Evolutionary conservation across 78 protist species (phyloP).

Genomic region (Emiliania huxleyi): DNA sequence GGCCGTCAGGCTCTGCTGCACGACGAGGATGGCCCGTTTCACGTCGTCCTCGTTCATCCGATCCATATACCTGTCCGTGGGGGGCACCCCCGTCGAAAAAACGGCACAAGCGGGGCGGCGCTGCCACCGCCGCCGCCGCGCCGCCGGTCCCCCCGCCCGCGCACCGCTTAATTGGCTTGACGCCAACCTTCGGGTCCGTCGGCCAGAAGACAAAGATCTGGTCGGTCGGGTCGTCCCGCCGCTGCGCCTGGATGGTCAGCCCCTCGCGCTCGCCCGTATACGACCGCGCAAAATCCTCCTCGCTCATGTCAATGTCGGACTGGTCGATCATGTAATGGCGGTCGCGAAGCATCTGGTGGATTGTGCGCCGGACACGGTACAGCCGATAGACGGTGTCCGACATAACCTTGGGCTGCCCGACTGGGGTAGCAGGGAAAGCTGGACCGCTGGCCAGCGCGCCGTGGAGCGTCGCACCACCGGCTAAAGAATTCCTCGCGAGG

Average conservation of each 20-base stretch:
- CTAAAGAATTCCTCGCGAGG: too few species aligned
- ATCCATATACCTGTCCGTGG: background rate
- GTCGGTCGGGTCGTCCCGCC: background rate
- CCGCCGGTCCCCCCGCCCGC: too few species aligned
- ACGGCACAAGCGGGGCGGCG: too few species aligned
- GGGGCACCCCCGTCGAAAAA: too few species aligned
- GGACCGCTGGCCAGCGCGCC: too few species aligned
- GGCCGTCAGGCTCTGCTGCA: background rate
- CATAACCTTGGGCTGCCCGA: too few species aligned
- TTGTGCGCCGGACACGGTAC: conserved; percentile 38
- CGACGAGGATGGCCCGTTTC: conserved; percentile 18
- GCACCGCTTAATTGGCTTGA: conserved; percentile 4
- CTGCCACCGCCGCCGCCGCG: too few species aligned
- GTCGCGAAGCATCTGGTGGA: conserved; percentile 54
- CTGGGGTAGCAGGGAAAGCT: too few species aligned
- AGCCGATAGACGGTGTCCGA: background rate
- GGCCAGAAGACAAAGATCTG: conserved; percentile 35
- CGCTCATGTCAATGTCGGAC: background rate
- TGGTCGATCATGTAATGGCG: conserved; percentile 35
- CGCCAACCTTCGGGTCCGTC: background rate
- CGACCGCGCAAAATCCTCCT: background rate
- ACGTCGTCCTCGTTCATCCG: background rate
- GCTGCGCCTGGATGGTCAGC: conserved; percentile 8
- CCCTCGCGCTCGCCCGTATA: background rate
- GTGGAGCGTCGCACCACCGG: too few species aligned